Evolutionary conservation across 2,329 filamentous ascomycete genomes (phyloP).

Genomic region (Claviceps africana): DNA sequence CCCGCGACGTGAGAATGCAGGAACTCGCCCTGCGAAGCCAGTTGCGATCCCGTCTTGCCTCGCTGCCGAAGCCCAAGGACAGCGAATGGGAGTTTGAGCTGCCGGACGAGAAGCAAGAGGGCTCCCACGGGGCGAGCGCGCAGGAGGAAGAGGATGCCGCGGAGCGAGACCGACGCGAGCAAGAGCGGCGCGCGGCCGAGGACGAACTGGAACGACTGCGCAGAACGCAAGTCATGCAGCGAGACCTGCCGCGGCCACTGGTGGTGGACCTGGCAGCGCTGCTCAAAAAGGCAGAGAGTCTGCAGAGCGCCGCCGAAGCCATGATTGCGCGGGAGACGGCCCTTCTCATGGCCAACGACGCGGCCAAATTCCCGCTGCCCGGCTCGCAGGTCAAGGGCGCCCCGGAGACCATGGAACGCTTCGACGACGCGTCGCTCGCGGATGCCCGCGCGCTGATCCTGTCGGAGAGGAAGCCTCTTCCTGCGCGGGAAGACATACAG

Average conservation of each 20-base stretch:
- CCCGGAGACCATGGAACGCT: constrained; percentile 41
- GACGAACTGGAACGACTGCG: constrained; percentile 69
- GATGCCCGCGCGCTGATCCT: constrained; percentile 66
- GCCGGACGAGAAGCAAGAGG: constrained; percentile 65
- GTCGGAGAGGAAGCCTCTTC: constrained; percentile 46
- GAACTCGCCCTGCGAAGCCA: constrained; percentile 56
- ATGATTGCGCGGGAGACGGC: constrained; percentile 67
- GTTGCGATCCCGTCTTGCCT: constrained; percentile 59
- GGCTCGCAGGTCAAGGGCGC: constrained; percentile 51
- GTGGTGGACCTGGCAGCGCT: constrained; percentile 58
- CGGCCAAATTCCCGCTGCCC: constrained; percentile 57
- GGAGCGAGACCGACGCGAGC: constrained; percentile 66
- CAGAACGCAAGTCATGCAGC: constrained; percentile 85
- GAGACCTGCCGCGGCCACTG: constrained; percentile 62
- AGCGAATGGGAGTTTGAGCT: constrained; percentile 88
- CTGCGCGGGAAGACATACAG: constrained; percentile 36
- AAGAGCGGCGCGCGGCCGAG: constrained; percentile 54
- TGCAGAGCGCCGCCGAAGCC: constrained; percentile 49
- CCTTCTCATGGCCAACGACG: constrained; percentile 69
- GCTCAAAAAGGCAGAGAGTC: constrained; percentile 44
- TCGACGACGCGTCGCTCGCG: constrained; percentile 59
- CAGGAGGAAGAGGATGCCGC: constrained; percentile 47
- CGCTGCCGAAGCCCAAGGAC: constrained; percentile 83
- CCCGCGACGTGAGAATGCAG: constrained; percentile 57
- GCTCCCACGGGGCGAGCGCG: constrained; percentile 29